A percentile compares a stretch with the other conserved stretches of the same genome.
Conservation (phyloP, 345 rosid genomes). For the Citrus maxima region DNA sequence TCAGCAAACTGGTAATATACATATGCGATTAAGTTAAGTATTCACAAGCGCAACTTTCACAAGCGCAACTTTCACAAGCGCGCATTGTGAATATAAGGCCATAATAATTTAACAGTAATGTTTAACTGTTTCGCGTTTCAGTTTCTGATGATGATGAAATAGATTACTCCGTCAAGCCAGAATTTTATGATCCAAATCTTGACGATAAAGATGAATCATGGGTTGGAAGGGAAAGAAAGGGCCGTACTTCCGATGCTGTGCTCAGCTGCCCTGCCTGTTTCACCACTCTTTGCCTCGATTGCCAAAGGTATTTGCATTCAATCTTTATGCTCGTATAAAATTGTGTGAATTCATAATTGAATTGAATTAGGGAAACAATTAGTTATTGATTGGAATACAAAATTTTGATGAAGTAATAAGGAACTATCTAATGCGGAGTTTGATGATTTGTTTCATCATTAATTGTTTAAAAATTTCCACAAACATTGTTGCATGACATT, state of each 20-base stretch:
- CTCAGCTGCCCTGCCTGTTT: conserved; percentile 92
- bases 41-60: background rate
- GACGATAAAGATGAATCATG: conserved; percentile 70
- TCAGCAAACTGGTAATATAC: conserved; percentile 37
- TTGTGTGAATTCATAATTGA: background rate
- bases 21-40: background rate
- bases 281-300: conserved; percentile 72
- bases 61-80: background rate
- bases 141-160: conserved; percentile 74
- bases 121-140: conserved; percentile 16
- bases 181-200: conserved; percentile 66
- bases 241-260: conserved; percentile 64
- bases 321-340: background rate
- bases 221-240: conserved; percentile 51
- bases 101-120: background rate
- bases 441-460: no score
- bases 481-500: background rate
- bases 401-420: background rate
- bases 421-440: background rate
- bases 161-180: conserved; percentile 65
- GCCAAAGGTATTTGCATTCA: conserved; percentile 57
- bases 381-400: background rate
- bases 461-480: background rate
- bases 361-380: background rate
- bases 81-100: background rate